Base-by-base conservation (phyloP, 371 early-diverging fungal species). In the Umbelopsis sp. region DNA sequence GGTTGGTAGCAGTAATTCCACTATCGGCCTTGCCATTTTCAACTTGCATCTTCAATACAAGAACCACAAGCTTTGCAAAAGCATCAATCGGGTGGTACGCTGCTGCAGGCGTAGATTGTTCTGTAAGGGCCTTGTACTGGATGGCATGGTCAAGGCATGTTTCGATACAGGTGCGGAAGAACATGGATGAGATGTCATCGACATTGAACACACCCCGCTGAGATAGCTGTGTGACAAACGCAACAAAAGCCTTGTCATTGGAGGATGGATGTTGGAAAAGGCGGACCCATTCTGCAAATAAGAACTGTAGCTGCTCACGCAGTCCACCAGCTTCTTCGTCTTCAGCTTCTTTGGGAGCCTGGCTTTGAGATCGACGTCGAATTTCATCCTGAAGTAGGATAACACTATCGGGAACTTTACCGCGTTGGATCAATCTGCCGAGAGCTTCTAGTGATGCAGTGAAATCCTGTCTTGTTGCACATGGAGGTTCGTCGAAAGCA, bases 161-260 rank as follows among this genome's bases (percentile, higher is more conserved):
- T 76, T 96, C 96, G 4, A 93, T 90, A 75, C 94, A 93, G 18
- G 93, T 87, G 1, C 97, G 88, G 86, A 96, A 95, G 78, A 98
- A 98, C 66, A 94, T 72, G 0, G 93, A 88, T 0, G 91, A 87
- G 11, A 89, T 85, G 44, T 92, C 89, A 25, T 93, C 93, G 46
- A 86, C 89, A 69, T 89, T 85, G 53, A 95, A 83, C 2, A 94
- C 89, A 32, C 89, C 88, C 52, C 92, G 92, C 64, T 94, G 91
- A 52, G 89, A 89, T 9, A 97, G 82, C 77, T 95, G 88, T 8
- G 70, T 64, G 41, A 93, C 82, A 73, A 89, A 94, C 2, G 80
- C 80, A 10, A 79, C 79, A 66, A 88, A 86, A 4, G 87, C 75
- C 63, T 92, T 89, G 63, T 95, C 96, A 48, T 85, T 91, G 8